These are phyloP conservation scores for Phaeosphaeriaceae sp. DNA, from an alignment of 2,329 filamentous ascomycete genomes.

Conservation along the genomic window DNA sequence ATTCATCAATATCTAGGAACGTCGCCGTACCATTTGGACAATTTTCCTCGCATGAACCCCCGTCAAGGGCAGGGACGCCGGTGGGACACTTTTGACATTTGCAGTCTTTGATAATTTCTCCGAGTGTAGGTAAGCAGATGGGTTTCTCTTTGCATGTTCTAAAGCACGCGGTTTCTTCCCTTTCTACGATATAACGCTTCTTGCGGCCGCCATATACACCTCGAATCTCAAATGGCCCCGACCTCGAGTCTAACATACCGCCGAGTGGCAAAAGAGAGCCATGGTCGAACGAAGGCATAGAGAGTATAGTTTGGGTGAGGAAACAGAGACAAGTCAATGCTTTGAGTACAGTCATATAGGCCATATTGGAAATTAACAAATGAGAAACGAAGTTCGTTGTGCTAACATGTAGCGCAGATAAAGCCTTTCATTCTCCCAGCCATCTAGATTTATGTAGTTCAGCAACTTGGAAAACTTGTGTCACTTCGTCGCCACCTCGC, in stretches of 20 bases:
- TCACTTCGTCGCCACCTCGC: no score
- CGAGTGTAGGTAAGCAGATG: constrained; percentile 2
- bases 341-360: background rate
- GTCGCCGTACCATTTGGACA: constrained; percentile 6
- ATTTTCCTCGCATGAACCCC: constrained; percentile 3
- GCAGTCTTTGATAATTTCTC: constrained; percentile 8
- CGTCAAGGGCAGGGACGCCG: constrained; percentile 1
- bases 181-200: constrained; percentile 10
- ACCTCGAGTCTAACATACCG: background rate
- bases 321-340: background rate
- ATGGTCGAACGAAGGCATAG: constrained; percentile 9
- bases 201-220: constrained; percentile 10
- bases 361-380: no score
- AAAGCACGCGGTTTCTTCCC: constrained; percentile 2
- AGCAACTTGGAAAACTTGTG: no score
- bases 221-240: constrained; percentile 2
- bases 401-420: no score
- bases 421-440: no score
- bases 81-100: constrained; percentile 11
- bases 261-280: constrained; percentile 6
- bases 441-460: no score
- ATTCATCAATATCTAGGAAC: background rate
- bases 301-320: background rate
- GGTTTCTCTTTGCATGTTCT: constrained; percentile 6
- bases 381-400: no score